Percentiles rank a stretch among this genome's conserved stretches.
Evolutionary conservation across 2,329 filamentous ascomycete species (phyloP).

Genomic region (Cladophialophora yegresii): DNA sequence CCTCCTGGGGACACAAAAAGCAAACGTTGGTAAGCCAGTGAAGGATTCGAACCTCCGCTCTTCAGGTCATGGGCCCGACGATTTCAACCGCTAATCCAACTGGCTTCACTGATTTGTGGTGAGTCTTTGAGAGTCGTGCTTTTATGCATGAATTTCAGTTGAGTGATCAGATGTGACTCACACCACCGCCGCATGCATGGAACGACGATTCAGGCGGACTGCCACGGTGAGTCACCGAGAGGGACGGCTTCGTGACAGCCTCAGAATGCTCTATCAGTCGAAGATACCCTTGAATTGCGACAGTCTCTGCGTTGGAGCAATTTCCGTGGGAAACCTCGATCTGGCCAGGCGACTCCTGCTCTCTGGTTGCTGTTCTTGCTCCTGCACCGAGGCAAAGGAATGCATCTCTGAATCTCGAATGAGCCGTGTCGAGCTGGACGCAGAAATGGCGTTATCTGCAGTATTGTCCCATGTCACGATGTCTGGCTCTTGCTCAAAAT

Average conservation of each 20-base stretch:
- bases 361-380: slow-evolving; percentile 24
- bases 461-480: slow-evolving; percentile 53
- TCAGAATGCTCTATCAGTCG: slow-evolving; percentile 40
- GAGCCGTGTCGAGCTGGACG: slow-evolving; percentile 40
- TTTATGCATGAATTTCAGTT: background rate
- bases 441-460: slow-evolving; percentile 62
- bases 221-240: background rate
- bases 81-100: slow-evolving; percentile 6
- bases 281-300: slow-evolving; percentile 52
- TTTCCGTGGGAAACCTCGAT: slow-evolving; percentile 38
- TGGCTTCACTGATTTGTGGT: background rate
- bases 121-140: background rate
- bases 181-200: background rate
- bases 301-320: slow-evolving; percentile 52
- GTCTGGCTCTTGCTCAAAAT: slow-evolving; percentile 55
- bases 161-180: background rate
- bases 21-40: background rate
- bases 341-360: background rate
- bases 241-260: background rate
- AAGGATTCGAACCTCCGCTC: slow-evolving; percentile 5
- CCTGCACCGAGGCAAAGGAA: slow-evolving; percentile 28
- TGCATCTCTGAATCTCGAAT: slow-evolving; percentile 44
- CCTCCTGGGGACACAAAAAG: background rate
- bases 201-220: background rate
- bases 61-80: slow-evolving; percentile 7